phyloP scores from a whole-genome alignment of 305 asterid genomes.

The Fraxinus nigra region DNA sequence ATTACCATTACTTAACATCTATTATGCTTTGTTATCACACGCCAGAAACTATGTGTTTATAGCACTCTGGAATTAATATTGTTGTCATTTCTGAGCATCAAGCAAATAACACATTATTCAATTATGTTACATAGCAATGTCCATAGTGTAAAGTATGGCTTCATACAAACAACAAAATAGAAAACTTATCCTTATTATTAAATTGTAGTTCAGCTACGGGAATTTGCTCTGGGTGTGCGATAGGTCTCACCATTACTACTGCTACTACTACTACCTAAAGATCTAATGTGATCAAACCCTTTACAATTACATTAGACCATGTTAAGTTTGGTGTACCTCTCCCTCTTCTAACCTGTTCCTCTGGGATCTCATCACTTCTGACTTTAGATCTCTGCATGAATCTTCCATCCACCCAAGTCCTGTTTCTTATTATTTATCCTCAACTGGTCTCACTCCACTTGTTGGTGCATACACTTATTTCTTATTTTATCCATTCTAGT shows the following conservation, averaged over 20 bases:
- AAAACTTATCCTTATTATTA: background rate
- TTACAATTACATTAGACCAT: background rate
- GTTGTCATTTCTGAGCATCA: background rate
- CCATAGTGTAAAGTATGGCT: background rate
- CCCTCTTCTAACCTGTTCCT: background rate
- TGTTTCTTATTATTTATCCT: background rate
- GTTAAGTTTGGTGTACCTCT: background rate
- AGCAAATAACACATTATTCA: background rate
- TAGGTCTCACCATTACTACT: background rate
- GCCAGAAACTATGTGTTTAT: background rate
- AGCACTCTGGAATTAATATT: background rate
- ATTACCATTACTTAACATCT: background rate
- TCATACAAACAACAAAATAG: background rate
- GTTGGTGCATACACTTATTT: background rate
- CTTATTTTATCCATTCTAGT: background rate
- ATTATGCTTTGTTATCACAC: conserved; percentile 1
- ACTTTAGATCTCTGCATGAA: background rate
- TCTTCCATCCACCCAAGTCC: conserved; percentile 3
- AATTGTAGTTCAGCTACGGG: background rate
- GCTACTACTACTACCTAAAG: background rate
- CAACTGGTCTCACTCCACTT: background rate
- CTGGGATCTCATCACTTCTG: background rate
- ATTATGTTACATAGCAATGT: background rate
- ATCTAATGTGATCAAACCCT: background rate
- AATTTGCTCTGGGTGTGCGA: background rate